These are phyloP conservation scores for Candida orba DNA, from an alignment of 805 yeast genomes.

Conservation along the genomic window DNA sequence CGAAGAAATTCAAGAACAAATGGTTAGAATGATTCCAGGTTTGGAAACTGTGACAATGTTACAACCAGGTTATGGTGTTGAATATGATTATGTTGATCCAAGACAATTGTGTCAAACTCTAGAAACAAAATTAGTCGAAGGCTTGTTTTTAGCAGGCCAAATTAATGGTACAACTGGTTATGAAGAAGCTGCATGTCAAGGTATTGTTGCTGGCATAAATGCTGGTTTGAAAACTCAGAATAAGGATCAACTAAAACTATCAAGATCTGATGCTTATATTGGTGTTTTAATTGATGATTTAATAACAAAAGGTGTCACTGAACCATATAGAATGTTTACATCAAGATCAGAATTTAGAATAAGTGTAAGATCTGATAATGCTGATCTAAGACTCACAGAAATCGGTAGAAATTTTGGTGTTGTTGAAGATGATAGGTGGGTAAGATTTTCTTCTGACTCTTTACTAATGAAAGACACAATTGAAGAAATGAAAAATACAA, in stretches of 20 bases:
- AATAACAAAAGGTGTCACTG: constrained; percentile 91
- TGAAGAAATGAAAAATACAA: constrained; percentile 36
- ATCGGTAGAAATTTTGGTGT: constrained; percentile 62
- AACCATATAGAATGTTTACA: constrained; percentile 97
- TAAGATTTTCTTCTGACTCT: constrained; percentile 37
- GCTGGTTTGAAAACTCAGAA: constrained; percentile 59
- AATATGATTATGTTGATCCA: constrained; percentile 94
- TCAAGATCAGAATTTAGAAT: constrained; percentile 92
- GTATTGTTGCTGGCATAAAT: constrained; percentile 90
- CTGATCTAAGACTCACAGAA: constrained; percentile 76
- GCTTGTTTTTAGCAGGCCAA: constrained; percentile 90
- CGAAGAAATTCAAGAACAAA: constrained; percentile 72
- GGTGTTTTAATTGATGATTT: constrained; percentile 94
- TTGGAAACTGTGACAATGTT: constrained; percentile 80
- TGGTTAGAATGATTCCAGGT: constrained; percentile 78
- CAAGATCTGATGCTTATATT: constrained; percentile 78
- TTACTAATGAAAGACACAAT: constrained; percentile 36
- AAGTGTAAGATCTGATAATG: constrained; percentile 88
- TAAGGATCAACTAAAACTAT: constrained; percentile 42
- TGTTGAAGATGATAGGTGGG: constrained; percentile 54
- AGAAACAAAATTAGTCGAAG: constrained; percentile 74
- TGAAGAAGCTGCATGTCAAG: constrained; percentile 98
- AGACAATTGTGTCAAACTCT: constrained; percentile 70
- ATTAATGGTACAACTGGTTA: constrained; percentile 98
- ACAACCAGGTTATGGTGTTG: constrained; percentile 99